Percentiles rank a stretch among this genome's conserved stretches.
Evolutionary conservation across 129 eudicot genomes (phyloP).

Genomic region (Helichrysum umbraculigerum): DNA sequence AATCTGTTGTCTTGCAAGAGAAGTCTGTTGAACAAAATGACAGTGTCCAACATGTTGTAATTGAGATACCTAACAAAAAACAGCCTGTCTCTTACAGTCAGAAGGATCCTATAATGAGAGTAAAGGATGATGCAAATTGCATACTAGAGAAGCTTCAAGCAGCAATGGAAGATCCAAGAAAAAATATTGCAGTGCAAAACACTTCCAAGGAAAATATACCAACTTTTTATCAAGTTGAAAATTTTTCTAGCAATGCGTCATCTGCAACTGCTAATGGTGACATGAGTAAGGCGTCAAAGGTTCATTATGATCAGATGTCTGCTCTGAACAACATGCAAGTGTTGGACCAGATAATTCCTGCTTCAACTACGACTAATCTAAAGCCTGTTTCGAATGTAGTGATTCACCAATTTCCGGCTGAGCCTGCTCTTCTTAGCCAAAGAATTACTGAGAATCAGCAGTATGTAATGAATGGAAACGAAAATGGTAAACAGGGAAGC

Average conservation of each 20-base stretch:
- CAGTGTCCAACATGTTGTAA: constrained; percentile 4
- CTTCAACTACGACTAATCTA: neutral
- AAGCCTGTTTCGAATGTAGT: constrained; percentile 12
- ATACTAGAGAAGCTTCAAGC: constrained; percentile 19
- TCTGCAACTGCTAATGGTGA: constrained; percentile 21
- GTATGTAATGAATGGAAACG: constrained; percentile 13
- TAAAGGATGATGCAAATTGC: constrained; percentile 4
- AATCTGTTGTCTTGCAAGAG: constrained; percentile 31
- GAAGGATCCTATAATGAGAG: constrained; percentile 17
- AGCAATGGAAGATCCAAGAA: constrained; percentile 16
- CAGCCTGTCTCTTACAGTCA: constrained; percentile 25
- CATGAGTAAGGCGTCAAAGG: constrained; percentile 15
- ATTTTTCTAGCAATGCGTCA: constrained; percentile 8
- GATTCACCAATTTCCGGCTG: constrained; percentile 14
- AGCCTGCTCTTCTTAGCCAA: constrained; percentile 24
- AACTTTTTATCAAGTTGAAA: constrained; percentile 22
- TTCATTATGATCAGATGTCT: constrained; percentile 7
- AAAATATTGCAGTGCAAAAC: constrained; percentile 10
- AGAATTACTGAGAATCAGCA: constrained; percentile 12
- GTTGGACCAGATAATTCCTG: constrained; percentile 10
- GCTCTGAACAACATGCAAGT: constrained; percentile 22
- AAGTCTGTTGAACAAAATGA: constrained; percentile 21
- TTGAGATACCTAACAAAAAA: constrained; percentile 16
- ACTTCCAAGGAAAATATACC: constrained; percentile 25
- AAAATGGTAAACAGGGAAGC: constrained; percentile 28